Percentiles rank a stretch among this genome's conserved stretches.
phyloP scores from a whole-genome alignment of 331 rosid species.

The Stylosanthes scabra region DNA sequence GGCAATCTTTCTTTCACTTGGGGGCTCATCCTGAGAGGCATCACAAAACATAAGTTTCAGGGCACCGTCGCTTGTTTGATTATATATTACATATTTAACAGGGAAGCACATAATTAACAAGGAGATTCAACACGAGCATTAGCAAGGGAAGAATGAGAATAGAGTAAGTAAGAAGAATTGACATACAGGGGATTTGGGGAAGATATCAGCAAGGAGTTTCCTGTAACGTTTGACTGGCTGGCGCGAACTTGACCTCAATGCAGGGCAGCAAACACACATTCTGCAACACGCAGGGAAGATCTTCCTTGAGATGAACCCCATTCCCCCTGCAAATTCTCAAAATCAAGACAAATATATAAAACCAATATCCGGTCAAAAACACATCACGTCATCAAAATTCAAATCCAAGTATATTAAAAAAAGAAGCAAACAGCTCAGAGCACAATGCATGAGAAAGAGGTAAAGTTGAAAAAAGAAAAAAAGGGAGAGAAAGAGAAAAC shows the following conservation, averaged over 20 bases:
- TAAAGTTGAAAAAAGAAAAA: slow-evolving; percentile 17
- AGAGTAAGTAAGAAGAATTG: too few species aligned
- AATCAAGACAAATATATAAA: neutral
- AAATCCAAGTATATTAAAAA: neutral
- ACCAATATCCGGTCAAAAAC: slow-evolving; percentile 28
- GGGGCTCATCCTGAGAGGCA: slow-evolving; percentile 73
- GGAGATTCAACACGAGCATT: slow-evolving; percentile 28
- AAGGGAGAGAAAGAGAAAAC: neutral
- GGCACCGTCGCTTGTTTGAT: slow-evolving; percentile 8
- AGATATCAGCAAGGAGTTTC: slow-evolving; percentile 87
- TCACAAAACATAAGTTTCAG: slow-evolving; percentile 25
- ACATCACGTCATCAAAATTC: neutral
- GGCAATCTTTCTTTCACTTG: slow-evolving; percentile 84
- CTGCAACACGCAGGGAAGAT: slow-evolving; percentile 94
- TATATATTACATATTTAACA: neutral
- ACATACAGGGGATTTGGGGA: slow-evolving; percentile 83
- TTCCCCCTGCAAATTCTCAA: slow-evolving; percentile 53
- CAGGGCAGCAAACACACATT: slow-evolving; percentile 99
- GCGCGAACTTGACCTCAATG: slow-evolving; percentile 94
- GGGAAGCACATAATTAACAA: neutral
- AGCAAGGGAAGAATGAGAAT: too few species aligned
- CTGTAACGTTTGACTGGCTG: slow-evolving; percentile 98
- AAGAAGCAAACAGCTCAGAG: neutral
- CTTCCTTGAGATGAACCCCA: slow-evolving; percentile 94
- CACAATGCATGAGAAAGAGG: slow-evolving; percentile 10